These are phyloP conservation scores for Arachis hypogaea DNA, from an alignment of 306 rosid genomes.

Conservation along the genomic window DNA sequence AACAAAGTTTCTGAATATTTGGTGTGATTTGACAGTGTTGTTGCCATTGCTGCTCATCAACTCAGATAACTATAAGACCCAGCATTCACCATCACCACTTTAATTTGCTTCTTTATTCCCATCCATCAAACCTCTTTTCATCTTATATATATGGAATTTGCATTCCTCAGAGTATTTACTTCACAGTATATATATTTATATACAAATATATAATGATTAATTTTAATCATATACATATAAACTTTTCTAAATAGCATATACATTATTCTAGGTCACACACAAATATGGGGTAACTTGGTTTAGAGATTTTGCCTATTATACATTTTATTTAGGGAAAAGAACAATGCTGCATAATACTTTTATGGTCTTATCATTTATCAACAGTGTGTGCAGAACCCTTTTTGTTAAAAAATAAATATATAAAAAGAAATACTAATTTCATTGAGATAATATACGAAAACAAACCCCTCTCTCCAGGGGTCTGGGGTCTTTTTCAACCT, in stretches of 20 bases:
- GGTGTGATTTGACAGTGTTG: conserved; percentile 46
- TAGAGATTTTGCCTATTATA: not conserved
- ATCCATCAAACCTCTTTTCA: conserved; percentile 18
- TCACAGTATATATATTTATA: no score
- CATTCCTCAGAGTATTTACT: no score
- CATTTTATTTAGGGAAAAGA: not conserved
- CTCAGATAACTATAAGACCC: not conserved
- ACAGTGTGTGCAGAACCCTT: not conserved
- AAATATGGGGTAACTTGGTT: not conserved
- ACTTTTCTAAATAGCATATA: no score
- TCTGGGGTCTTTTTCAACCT: not conserved
- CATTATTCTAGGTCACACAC: not conserved
- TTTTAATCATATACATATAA: no score
- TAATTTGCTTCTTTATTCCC: not conserved
- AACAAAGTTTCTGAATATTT: conserved; percentile 40
- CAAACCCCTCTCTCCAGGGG: not conserved
- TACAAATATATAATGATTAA: no score
- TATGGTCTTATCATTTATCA: not conserved
- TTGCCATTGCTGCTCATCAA: no score
- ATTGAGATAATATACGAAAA: not conserved
- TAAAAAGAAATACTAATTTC: no score
- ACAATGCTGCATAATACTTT: not conserved
- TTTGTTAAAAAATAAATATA: no score
- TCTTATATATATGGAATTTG: not conserved
- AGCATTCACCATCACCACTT: conserved; percentile 26